Evolutionary conservation across 768 basidiomycete genomes (phyloP), one percentile per base, ranked within the genome.

Genomic region (Lentinula edodes): DNA sequence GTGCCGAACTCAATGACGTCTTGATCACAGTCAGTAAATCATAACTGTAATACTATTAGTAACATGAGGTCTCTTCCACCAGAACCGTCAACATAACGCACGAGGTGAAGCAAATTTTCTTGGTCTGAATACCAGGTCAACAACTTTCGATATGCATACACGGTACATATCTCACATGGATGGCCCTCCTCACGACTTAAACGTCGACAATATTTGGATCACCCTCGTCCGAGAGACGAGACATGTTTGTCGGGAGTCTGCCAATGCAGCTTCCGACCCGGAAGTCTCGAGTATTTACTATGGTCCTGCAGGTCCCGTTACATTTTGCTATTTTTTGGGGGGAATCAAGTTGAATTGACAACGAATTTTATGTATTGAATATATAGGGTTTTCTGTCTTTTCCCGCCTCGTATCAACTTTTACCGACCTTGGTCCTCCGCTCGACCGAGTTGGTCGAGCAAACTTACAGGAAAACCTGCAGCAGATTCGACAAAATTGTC

Each of bases 171-270:
- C 48, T 15, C 59, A 60, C 18, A 15, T 36, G 20, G 59, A 60
- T 41, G 51, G 59, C 35, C 59, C 51, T 38, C 28, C 59, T 32
- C 39, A 42, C 23, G 51, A 51, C 28, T 41, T 60, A 20, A 41
- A 60, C 23, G 59, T 60, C 28, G 59, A 60, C 50, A 38, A 60
- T 9, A 52, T 60, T 12, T 60, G 59, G 59, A 23, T 39, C 0
- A 52, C 48, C 38, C 59, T 60, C 46, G 55, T 54, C 28, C 42
- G 43, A 39, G 53, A 57, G 42, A 39, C 53, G 34, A 56, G 43
- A 35, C 52, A 56, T 36, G 34, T 55, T 32, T 41, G 32, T 45
- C 53, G 43, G 10, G 39, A 61, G 38, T 43, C 61, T 18, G 51
- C 39, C 1, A 54, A 55, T n/a, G 34, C 28, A 56, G 43, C n/a